phyloP scores from a whole-genome alignment of 805 yeast genomes.

The Hanseniaspora singularis region DNA sequence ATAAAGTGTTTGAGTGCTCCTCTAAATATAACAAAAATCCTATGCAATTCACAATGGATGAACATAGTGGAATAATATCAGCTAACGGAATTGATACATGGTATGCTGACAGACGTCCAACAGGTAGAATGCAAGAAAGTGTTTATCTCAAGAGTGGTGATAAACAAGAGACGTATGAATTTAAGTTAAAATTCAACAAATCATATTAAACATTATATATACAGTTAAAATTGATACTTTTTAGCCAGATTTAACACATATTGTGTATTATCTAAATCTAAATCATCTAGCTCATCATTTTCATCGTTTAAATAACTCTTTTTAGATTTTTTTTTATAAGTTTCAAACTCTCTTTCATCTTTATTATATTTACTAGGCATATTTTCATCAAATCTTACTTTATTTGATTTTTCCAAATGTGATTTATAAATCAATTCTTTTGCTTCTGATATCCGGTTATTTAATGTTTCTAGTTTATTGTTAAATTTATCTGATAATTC shows the following conservation, averaged over 20 bases:
- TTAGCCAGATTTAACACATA: constrained; percentile 10
- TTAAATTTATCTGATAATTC: not conserved
- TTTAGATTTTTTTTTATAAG: not conserved
- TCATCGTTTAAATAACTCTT: not conserved
- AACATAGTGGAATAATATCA: constrained; percentile 35
- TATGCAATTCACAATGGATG: constrained; percentile 48
- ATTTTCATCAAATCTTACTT: constrained; percentile 13
- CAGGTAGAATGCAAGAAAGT: constrained; percentile 36
- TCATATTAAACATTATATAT: constrained; percentile 18
- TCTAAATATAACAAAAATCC: constrained; percentile 26
- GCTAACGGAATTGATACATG: constrained; percentile 54
- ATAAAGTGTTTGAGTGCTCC: constrained; percentile 16
- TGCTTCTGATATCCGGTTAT: constrained; percentile 7
- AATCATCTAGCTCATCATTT: not conserved
- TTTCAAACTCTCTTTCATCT: not conserved
- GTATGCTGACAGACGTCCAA: constrained; percentile 42
- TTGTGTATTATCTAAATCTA: constrained; percentile 14
- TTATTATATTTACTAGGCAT: too few relatives aligned
- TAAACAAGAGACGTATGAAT: constrained; percentile 30
- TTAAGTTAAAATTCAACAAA: constrained; percentile 30
- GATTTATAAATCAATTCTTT: constrained; percentile 5
- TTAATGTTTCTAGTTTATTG: constrained; percentile 7
- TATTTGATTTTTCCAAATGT: not conserved
- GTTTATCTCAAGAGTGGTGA: constrained; percentile 29
- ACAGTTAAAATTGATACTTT: not conserved